Conservation (phyloP, 1,284 basidiomycete genomes). For the Meripilus lineatus region DNA sequence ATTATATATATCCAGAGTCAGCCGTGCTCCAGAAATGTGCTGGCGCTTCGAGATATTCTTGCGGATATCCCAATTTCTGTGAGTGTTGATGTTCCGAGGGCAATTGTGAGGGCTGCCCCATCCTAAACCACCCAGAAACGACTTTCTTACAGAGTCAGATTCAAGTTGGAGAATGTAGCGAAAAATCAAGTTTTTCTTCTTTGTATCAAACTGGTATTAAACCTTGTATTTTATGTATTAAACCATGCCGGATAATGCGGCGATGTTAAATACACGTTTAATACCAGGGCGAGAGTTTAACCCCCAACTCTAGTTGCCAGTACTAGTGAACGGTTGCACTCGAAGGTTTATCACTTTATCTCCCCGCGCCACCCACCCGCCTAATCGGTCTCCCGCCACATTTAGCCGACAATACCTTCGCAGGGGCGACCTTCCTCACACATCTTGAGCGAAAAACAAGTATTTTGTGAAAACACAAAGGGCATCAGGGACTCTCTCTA, state of each 20-base stretch:
- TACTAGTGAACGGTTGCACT: no score
- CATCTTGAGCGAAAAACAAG: no score
- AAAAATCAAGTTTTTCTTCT: not conserved
- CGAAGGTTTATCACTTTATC: no score
- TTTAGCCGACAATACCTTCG: no score
- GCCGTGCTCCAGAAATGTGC: slow-evolving; percentile 5
- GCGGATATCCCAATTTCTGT: not conserved
- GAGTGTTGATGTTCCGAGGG: not conserved
- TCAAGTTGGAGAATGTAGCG: not conserved
- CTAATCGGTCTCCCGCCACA: no score
- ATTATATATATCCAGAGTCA: not conserved
- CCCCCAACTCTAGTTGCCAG: not conserved
- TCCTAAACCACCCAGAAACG: not conserved
- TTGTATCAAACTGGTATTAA: not conserved
- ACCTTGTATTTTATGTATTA: not conserved
- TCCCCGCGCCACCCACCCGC: no score
- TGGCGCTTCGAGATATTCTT: not conserved
- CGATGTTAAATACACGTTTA: not conserved
- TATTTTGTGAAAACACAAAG: no score
- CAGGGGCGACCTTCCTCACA: no score
- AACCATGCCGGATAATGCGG: not conserved
- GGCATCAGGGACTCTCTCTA: no score
- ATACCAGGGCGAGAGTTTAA: not conserved
- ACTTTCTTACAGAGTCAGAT: not conserved
- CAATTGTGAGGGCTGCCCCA: not conserved